phyloP scores from a whole-genome alignment of 2,329 filamentous ascomycete species.

The Polychaeton citri region DNA sequence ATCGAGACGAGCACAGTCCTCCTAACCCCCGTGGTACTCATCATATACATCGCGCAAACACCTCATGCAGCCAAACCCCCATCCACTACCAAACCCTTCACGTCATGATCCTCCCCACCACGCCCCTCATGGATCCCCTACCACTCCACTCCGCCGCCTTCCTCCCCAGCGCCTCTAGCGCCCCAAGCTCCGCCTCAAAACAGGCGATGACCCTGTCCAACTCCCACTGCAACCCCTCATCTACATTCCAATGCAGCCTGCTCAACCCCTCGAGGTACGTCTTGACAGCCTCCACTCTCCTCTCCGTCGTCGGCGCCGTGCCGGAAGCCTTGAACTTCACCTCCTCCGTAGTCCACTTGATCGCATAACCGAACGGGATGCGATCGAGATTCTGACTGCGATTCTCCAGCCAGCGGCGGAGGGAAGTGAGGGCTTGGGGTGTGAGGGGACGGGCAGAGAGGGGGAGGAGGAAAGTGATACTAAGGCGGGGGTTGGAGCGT shows the following conservation, averaged over 20 bases:
- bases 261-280: background rate
- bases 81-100: too few species aligned
- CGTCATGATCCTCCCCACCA: too few species aligned
- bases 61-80: too few species aligned
- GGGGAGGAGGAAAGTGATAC: slow-evolving; percentile 6
- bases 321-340: slow-evolving; percentile 1
- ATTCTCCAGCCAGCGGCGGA: slow-evolving; percentile 12
- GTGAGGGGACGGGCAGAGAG: slow-evolving; percentile 3
- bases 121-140: too few species aligned
- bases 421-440: slow-evolving; percentile 2
- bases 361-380: slow-evolving; percentile 13
- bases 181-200: background rate
- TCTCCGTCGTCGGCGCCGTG: background rate
- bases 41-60: too few species aligned
- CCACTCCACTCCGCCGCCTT: background rate
- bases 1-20: too few species aligned
- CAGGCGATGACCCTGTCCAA: background rate
- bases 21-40: too few species aligned
- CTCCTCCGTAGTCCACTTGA: slow-evolving; percentile 1
- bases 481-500: slow-evolving; percentile 10
- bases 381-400: slow-evolving; percentile 11
- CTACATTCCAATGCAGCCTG: background rate
- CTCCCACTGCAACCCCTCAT: background rate
- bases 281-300: background rate
- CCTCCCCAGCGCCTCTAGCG: background rate